These are phyloP conservation scores for Russula compacta DNA, from an alignment of 768 basidiomycete species.

Conservation along the genomic window DNA sequence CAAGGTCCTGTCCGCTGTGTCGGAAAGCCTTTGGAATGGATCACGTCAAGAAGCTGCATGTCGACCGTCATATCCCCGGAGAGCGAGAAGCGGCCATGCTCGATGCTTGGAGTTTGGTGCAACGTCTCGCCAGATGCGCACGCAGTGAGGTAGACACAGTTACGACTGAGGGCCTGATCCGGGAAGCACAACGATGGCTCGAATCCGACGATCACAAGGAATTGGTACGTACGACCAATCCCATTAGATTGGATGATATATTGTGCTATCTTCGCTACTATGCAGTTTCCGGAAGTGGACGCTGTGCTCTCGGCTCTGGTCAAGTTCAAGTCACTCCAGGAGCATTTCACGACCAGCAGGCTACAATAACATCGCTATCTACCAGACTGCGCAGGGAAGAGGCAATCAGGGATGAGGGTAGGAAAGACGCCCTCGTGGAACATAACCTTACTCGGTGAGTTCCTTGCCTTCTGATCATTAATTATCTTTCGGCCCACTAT, in stretches of 20 bases:
- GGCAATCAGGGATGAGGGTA: conserved; percentile 1
- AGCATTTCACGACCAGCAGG: conserved; percentile 8
- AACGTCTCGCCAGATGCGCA: conserved; percentile 6
- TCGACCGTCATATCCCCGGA: conserved; percentile 31
- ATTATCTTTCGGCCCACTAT: neutral
- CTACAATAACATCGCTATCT: neutral
- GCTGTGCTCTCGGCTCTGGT: conserved; percentile 11
- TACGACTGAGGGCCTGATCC: conserved; percentile 32
- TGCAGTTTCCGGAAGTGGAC: conserved; percentile 17
- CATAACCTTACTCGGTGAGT: conserved; percentile 10
- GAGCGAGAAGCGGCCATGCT: conserved; percentile 1
- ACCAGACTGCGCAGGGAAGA: conserved; percentile 4
- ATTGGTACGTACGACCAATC: conserved; percentile 8
- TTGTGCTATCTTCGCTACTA: neutral
- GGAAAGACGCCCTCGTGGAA: conserved; percentile 10
- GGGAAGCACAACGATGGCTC: conserved; percentile 47
- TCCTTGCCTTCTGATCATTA: neutral
- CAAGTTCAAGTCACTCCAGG: conserved; percentile 16
- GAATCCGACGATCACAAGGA: conserved; percentile 8
- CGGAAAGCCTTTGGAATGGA: conserved; percentile 50
- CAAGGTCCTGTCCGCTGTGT: conserved; percentile 56
- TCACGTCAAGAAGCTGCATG: conserved; percentile 57
- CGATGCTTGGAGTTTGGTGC: conserved; percentile 6
- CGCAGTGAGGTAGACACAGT: conserved; percentile 23
- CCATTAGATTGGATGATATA: neutral